Evolutionary conservation across 805 yeast genomes (phyloP), one percentile per base, ranked within the genome.

Genomic region (Danielozyma ontarioensis): DNA sequence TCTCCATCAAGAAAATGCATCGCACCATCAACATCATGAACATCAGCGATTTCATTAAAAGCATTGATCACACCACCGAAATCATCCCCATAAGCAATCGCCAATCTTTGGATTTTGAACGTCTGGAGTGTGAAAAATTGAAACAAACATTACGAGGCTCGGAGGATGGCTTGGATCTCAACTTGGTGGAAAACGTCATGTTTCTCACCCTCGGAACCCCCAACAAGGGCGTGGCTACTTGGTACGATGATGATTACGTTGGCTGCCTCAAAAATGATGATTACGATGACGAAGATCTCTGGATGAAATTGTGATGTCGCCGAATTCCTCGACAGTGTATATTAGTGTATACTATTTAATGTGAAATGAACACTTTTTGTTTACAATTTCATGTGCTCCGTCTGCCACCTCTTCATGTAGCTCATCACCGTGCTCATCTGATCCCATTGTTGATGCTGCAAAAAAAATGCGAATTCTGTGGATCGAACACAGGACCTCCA

Each of bases 401-500:
- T n/a, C n/a, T n/a, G n/a, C n/a, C n/a, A n/a, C n/a, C n/a, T n/a
- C n/a, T n/a, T n/a, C n/a, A n/a, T n/a, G n/a, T n/a, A n/a, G n/a
- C n/a, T n/a, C n/a, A n/a, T n/a, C n/a, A n/a, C n/a, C n/a, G n/a
- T n/a, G n/a, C n/a, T n/a, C n/a, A n/a, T n/a, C n/a, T n/a, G n/a
- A n/a, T n/a, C n/a, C n/a, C n/a, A n/a, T 10, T 6, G 22, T 19
- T 19, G 22, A 6, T 19, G 22, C 8, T 6, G 6, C 8, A 25
- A 53, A 59, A 50, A 45, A 32, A 35, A 46, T 74, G 80, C 80
- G 77, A 71, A 59, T 72, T 74, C 75, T 78, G 85, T 76, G 86
- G 85, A 77, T 80, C 81, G 86, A 80, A 80, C 85, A 76, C 85
- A 77, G 81, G 84, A 79, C 87, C 86, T 80, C 74, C 84, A 79